Evolutionary conservation across 2,329 filamentous ascomycete genomes (phyloP), one percentile per base, ranked within the genome.

Genomic region (Ophiobolus disseminans): DNA sequence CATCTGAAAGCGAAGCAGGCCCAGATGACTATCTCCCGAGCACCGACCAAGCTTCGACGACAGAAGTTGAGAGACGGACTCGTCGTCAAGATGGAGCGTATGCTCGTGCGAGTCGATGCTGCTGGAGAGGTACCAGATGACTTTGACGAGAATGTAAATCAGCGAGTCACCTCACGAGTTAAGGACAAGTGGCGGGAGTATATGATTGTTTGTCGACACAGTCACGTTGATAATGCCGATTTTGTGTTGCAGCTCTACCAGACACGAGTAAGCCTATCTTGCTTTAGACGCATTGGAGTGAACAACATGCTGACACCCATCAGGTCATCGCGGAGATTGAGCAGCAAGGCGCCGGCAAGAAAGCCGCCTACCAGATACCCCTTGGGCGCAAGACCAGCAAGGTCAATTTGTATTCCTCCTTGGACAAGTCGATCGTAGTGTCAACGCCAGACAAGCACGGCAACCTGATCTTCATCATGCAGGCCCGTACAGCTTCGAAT

Each of bases 161-260:
- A 83, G 50, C 79, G 80, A 53, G 79, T 84, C 37, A 81, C 85
- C 52, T 83, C 83, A 7, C 77, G 80, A 43, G 77, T 79, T 9
- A 70, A 82, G 32, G 83, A 87, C 54, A 87, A 85, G 58, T 88
- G 86, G 86, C 75, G 83, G 38, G 86, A 88, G 63, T 87, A 82
- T 48, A 79, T 80, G 75, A 67, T 80, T 10, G 84, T 87, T 6
- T 87, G 84, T 55, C 78, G 86, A 40, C 81, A 84, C 58, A 80
- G 79, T 47, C 76, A 76, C 4, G 76, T 79, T 14, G 79, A 82
- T 13, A 76, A 82, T 38, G 78, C 80, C 0, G 80, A 81, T 8
- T 83, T 84, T 60, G 70, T 78, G 4, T 68, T 86, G 23, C 81
- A 85, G 60, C 78, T 86, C 63, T 86, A 86, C 63, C 83, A 83